phyloP scores from a whole-genome alignment of 2,329 filamentous ascomycete species.

The Calonectria ilicicola region DNA sequence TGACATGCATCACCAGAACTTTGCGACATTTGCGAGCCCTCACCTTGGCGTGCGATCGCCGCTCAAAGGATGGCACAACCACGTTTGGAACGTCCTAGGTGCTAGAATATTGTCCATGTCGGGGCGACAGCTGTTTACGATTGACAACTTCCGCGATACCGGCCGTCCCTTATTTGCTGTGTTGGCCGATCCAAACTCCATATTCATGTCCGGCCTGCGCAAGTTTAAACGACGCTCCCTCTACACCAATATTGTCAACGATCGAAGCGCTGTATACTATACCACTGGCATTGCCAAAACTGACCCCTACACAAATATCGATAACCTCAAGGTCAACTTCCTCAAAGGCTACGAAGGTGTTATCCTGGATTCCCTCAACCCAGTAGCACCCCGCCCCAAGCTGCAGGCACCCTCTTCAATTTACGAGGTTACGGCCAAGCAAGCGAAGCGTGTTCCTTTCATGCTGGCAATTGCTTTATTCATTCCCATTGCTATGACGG shows the following conservation, averaged over 20 bases:
- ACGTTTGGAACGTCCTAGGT: conserved; percentile 86
- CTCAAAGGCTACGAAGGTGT: conserved; percentile 79
- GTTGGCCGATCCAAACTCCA: conserved; percentile 83
- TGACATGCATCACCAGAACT: conserved; percentile 70
- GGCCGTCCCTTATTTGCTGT: conserved; percentile 83
- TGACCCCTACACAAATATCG: conserved; percentile 80
- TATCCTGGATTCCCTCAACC: conserved; percentile 76
- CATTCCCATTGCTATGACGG: conserved; percentile 77
- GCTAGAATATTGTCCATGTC: conserved; percentile 85
- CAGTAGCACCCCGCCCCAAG: conserved; percentile 64
- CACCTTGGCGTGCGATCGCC: conserved; percentile 83
- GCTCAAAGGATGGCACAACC: conserved; percentile 72
- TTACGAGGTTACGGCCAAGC: conserved; percentile 47
- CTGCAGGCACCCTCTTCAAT: conserved; percentile 43
- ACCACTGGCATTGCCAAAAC: conserved; percentile 82
- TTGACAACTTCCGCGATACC: conserved; percentile 87
- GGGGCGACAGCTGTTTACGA: conserved; percentile 87
- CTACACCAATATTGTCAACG: conserved; percentile 90
- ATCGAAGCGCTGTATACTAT: conserved; percentile 84
- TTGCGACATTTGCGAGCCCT: conserved; percentile 90
- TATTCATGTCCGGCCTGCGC: conserved; percentile 85
- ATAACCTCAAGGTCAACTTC: conserved; percentile 78
- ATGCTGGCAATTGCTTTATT: conserved; percentile 75
- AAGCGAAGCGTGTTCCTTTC: conserved; percentile 70
- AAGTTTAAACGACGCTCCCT: conserved; percentile 81